Conservation (phyloP, 139 green algal genomes). For the Nannochloris sp. region DNA sequence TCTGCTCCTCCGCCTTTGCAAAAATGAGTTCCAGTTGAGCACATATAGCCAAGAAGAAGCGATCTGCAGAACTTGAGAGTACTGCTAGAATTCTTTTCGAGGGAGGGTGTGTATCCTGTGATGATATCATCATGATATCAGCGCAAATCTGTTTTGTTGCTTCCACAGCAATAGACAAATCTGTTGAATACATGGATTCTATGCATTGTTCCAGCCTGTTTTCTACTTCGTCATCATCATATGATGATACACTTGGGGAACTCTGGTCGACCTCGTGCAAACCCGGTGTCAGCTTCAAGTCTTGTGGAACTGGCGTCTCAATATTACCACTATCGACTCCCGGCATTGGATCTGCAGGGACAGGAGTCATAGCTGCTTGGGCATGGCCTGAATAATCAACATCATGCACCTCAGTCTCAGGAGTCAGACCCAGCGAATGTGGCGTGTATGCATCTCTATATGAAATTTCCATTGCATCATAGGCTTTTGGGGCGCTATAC, state of each 20-base stretch:
- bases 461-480: conserved; percentile 3
- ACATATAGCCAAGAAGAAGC: conserved; percentile 17
- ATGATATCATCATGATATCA: conserved; percentile 23
- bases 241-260: neutral
- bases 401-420: neutral
- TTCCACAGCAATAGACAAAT: conserved; percentile 46
- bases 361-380: neutral
- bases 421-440: conserved; percentile 15
- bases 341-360: neutral
- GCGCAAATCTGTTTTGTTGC: conserved; percentile 79
- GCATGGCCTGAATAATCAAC: neutral
- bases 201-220: conserved; percentile 11
- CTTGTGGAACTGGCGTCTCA: neutral
- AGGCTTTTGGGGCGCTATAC: neutral
- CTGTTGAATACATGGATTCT: conserved; percentile 1
- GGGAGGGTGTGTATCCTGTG: neutral
- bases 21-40: conserved; percentile 24
- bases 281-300: neutral
- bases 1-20: conserved; percentile 8
- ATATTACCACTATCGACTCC: conserved; percentile 1
- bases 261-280: neutral
- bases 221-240: conserved; percentile 17
- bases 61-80: conserved; percentile 15
- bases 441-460: conserved; percentile 21
- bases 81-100: conserved; percentile 22